Percentiles rank a stretch among this genome's conserved stretches.
phyloP scores from a whole-genome alignment of 331 rosid genomes.

The Erythrophleum ivorense region DNA sequence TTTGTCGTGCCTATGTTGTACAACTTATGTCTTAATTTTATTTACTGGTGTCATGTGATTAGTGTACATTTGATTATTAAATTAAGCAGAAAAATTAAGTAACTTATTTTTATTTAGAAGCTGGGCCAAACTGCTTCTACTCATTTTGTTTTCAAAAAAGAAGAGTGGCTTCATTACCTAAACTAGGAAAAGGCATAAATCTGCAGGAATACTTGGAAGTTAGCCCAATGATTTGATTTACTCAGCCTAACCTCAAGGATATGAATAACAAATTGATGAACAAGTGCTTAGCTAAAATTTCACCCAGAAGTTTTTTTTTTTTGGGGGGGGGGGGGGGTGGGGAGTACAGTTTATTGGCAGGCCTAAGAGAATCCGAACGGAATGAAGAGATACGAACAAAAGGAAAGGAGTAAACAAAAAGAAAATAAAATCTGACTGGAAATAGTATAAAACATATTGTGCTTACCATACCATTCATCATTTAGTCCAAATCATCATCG shows the following conservation, averaged over 20 bases:
- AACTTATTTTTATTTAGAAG: background rate
- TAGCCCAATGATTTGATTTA: slow-evolving; percentile 21
- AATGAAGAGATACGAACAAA: background rate
- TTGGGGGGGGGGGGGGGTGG: too few species aligned
- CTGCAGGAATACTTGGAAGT: background rate
- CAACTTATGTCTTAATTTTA: background rate
- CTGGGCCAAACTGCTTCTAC: background rate
- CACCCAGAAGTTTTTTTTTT: background rate
- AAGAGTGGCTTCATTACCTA: background rate
- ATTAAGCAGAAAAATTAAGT: background rate
- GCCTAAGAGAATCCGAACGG: background rate
- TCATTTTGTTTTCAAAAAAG: background rate
- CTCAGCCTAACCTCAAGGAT: background rate
- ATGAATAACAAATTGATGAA: background rate
- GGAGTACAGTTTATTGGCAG: background rate
- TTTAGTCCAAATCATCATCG: slow-evolving; percentile 62
- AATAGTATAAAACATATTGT: slow-evolving; percentile 9
- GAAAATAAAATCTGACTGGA: background rate
- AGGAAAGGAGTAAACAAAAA: slow-evolving; percentile 5
- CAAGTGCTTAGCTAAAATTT: background rate
- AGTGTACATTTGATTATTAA: background rate
- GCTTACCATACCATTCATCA: slow-evolving; percentile 64
- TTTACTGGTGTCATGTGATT: background rate
- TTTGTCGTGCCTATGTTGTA: background rate
- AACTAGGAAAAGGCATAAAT: background rate